These are phyloP conservation scores for Trifolium repens DNA, from an alignment of 306 rosid genomes.

Conservation along the genomic window DNA sequence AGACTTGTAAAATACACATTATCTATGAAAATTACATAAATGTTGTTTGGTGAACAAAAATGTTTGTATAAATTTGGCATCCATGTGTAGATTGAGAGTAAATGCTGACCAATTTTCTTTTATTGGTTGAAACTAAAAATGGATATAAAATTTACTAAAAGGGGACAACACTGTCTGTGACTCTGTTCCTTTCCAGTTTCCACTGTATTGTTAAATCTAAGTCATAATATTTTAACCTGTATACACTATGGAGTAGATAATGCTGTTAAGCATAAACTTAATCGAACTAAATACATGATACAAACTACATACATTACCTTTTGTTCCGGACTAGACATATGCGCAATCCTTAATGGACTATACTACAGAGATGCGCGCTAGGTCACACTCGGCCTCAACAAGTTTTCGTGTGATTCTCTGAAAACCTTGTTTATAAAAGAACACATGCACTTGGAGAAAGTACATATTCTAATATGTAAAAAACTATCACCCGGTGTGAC, in stretches of 20 bases:
- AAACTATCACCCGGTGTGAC: not conserved
- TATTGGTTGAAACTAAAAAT: not conserved
- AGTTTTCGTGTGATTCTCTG: not conserved
- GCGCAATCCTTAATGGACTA: not conserved
- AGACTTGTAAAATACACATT: no score
- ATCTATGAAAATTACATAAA: no score
- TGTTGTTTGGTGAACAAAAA: not conserved
- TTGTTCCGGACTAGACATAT: not conserved
- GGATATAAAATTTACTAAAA: not conserved
- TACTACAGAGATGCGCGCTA: not conserved
- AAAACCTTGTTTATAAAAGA: not conserved
- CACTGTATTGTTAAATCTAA: not conserved
- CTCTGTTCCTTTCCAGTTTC: not conserved
- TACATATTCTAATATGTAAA: not conserved
- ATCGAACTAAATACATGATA: not conserved
- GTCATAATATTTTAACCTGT: not conserved
- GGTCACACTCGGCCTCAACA: not conserved
- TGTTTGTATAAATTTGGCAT: not conserved
- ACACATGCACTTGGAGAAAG: not conserved
- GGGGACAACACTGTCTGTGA: not conserved
- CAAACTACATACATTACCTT: not conserved
- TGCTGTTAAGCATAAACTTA: conserved; percentile 2
- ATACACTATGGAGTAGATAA: not conserved
- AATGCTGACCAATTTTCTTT: not conserved
- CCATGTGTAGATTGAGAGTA: not conserved